phyloP scores from a whole-genome alignment of 2,329 filamentous ascomycete species.

The Fusarium dlaminii region DNA sequence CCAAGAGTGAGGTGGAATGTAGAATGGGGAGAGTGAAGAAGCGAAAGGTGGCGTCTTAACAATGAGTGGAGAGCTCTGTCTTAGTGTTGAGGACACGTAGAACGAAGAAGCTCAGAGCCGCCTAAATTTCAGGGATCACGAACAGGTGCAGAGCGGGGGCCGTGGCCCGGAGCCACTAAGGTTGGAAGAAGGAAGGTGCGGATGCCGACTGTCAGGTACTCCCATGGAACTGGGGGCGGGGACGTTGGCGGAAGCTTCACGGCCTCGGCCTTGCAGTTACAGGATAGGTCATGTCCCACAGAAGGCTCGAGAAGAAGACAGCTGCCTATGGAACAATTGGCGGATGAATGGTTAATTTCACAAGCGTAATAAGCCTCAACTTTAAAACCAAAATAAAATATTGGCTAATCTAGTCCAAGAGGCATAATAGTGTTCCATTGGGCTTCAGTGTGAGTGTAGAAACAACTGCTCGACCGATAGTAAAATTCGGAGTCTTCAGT shows the following conservation, averaged over 20 bases:
- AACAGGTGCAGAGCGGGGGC: slow-evolving; percentile 33
- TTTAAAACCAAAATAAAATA: background rate
- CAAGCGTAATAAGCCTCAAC: background rate
- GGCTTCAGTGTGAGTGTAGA: background rate
- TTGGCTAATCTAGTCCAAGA: background rate
- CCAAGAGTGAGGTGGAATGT: slow-evolving; percentile 46
- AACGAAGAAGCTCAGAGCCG: slow-evolving; percentile 41
- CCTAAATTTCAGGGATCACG: slow-evolving; percentile 42
- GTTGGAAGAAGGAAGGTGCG: slow-evolving; percentile 34
- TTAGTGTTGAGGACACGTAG: slow-evolving; percentile 50
- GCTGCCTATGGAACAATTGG: slow-evolving; percentile 4
- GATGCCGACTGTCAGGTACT: slow-evolving; percentile 34
- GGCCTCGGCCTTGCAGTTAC: slow-evolving; percentile 6
- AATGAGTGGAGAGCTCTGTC: slow-evolving; percentile 41
- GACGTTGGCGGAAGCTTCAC: slow-evolving; percentile 18
- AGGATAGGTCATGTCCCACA: slow-evolving; percentile 14
- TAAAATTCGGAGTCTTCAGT: background rate
- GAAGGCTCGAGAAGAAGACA: slow-evolving; percentile 39
- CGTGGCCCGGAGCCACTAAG: slow-evolving; percentile 31
- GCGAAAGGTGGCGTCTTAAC: slow-evolving; percentile 42
- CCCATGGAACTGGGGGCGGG: slow-evolving; percentile 14
- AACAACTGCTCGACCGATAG: background rate
- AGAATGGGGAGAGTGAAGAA: slow-evolving; percentile 29
- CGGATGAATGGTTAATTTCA: background rate
- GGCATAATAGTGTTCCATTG: background rate